Conservation (phyloP, 1,284 basidiomycete genomes). For the Ceratorhiza oryzae-sativae region DNA sequence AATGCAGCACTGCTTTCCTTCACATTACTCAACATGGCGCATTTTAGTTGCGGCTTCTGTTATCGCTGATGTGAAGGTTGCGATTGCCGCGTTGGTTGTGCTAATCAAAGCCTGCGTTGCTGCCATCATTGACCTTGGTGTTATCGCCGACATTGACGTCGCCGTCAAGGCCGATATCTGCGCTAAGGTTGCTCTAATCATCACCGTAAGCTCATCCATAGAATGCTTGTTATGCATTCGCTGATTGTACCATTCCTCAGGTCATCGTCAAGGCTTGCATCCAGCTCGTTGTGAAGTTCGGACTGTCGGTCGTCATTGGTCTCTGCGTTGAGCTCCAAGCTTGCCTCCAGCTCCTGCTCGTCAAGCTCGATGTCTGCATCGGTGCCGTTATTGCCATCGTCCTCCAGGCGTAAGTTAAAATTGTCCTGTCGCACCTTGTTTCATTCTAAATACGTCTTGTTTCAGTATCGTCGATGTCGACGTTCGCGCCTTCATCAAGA, state of each 20-base stretch:
- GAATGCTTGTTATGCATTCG: too few relatives aligned
- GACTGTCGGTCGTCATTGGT: neutral
- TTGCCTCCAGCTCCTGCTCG: conserved; percentile 11
- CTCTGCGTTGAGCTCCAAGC: neutral
- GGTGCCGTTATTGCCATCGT: conserved; percentile 9
- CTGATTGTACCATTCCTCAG: neutral
- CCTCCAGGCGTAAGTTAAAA: neutral
- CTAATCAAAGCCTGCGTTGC: neutral
- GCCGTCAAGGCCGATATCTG: neutral
- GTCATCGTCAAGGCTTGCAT: conserved; percentile 18
- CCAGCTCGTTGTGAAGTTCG: neutral
- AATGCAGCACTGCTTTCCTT: too few relatives aligned
- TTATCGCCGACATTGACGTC: neutral
- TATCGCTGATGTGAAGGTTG: neutral
- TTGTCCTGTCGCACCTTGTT: neutral
- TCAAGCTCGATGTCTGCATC: conserved; percentile 4
- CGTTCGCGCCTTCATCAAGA: neutral
- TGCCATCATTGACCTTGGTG: conserved; percentile 10
- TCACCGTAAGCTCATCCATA: neutral
- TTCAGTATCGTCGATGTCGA: neutral
- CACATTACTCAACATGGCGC: neutral
- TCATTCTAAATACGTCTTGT: neutral
- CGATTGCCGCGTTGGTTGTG: neutral
- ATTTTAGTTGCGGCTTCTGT: neutral
- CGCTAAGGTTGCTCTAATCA: neutral